phyloP scores from a whole-genome alignment of 176 grass and related monocot species.

The Bromus sterilis region DNA sequence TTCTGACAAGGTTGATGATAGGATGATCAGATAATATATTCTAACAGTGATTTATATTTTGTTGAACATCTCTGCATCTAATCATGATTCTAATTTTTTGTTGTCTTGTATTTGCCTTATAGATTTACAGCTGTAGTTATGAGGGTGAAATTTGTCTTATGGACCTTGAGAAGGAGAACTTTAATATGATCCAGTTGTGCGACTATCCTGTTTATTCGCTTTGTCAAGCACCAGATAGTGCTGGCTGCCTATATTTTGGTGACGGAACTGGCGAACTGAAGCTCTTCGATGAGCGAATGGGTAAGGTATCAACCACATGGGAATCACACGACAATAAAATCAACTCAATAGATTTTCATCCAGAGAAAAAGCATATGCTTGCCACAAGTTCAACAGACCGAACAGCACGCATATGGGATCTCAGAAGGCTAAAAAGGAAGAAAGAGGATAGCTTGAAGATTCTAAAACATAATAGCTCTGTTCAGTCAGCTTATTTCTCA shows the following conservation, averaged over 20 bases:
- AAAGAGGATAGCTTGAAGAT: conserved; percentile 33
- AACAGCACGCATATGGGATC: conserved; percentile 62
- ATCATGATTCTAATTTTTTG: neutral
- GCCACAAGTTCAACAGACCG: conserved; percentile 71
- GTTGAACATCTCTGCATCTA: neutral
- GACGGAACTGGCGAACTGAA: conserved; percentile 44
- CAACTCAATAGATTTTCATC: conserved; percentile 77
- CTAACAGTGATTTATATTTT: neutral
- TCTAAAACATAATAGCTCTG: conserved; percentile 30
- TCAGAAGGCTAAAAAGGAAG: conserved; percentile 53
- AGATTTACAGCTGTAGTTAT: conserved; percentile 84
- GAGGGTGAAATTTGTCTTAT: conserved; percentile 64
- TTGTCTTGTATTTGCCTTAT: conserved; percentile 11
- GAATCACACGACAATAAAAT: conserved; percentile 46
- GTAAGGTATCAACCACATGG: conserved; percentile 49
- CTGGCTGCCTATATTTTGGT: conserved; percentile 51
- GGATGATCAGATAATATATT: neutral
- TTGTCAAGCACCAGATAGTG: conserved; percentile 42
- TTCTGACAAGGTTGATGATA: neutral
- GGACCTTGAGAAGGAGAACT: conserved; percentile 69
- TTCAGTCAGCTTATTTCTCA: conserved; percentile 91
- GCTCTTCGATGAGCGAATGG: conserved; percentile 53
- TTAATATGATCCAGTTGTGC: conserved; percentile 43
- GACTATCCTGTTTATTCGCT: conserved; percentile 51
- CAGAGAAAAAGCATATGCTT: conserved; percentile 44